Evolutionary conservation across 805 yeast species (phyloP).

Genomic region (Monosporozyma solicola): DNA sequence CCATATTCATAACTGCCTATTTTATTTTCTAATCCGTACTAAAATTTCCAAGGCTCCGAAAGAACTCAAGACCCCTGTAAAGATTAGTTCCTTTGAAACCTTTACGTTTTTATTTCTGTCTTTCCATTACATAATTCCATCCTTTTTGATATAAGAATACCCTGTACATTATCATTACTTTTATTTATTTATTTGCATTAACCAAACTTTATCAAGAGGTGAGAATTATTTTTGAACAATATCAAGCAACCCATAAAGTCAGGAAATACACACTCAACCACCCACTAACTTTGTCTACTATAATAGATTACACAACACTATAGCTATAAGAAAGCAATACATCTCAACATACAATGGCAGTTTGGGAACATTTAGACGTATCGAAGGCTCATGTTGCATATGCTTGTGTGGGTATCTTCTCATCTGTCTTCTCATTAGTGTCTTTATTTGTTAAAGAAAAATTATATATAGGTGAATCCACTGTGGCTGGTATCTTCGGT

Average conservation of each 20-base stretch:
- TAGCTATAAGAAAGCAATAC: neutral
- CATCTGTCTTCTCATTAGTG: slow-evolving; percentile 68
- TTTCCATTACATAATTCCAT: neutral
- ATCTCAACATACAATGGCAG: slow-evolving; percentile 14
- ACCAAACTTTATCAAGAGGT: neutral
- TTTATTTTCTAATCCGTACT: neutral
- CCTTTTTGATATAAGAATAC: neutral
- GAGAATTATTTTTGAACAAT: neutral
- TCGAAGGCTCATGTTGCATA: slow-evolving; percentile 77
- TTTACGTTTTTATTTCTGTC: neutral
- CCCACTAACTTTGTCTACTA: no score
- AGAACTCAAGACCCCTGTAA: neutral
- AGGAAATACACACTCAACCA: neutral
- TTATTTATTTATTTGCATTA: neutral
- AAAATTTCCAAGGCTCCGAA: neutral
- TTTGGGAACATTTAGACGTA: slow-evolving; percentile 29
- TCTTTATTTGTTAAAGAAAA: slow-evolving; percentile 78
- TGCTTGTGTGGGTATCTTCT: slow-evolving; percentile 78
- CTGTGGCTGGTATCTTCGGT: slow-evolving; percentile 80
- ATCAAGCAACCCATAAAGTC: neutral
- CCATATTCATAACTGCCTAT: neutral
- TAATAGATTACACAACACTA: neutral
- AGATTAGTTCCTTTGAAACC: neutral
- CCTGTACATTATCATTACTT: neutral
- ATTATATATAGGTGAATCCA: slow-evolving; percentile 84